Base-by-base conservation (phyloP, 441 rosid species). In the Euphorbia neoarborescens region DNA sequence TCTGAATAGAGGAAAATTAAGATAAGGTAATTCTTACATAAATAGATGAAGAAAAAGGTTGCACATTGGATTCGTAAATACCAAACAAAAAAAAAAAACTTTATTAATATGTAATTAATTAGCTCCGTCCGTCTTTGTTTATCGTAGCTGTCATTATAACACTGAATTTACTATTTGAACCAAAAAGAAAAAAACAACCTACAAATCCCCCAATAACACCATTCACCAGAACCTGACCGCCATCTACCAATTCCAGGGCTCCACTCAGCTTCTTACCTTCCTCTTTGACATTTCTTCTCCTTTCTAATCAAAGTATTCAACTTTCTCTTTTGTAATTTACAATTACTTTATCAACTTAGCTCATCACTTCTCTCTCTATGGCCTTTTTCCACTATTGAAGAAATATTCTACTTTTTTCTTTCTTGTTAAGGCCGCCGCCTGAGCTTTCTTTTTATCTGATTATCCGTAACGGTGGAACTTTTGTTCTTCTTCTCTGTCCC, bases 401-500 rank as follows among this genome's bases (percentile, higher is more conserved):
- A 48, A 70, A 66, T 66, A 62, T n/a, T 32, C 46, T 7, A 42
- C 30, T 42, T 35, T 66, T 17, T 19, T 19, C 22, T 19, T 17
- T 11, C 58, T 50, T 64, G 65, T 63, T 64, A 57, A 60, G 81
- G 76, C 78, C 70, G 77, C 75, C 70, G 77, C 75, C 66, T 80
- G 54, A 84, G 14, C 76, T 25, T 56, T 67, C 30, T 56, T 57
- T 44, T 63, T 46, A 15, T 48, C 54, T 46, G 51, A 30, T 68
- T 54, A 69, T 62, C 62, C 7, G 56, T 42, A 46, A n/a, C 48
- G 60, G 51, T 37, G 34, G 19, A 44, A 19, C 68, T 54, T 57
- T 13, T 48, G 7, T 15, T 28, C 32, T 27, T 10, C 76, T 46
- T 19, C 20, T 19, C 11, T 42, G 14, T 19, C 12, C 20, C 70